These are phyloP conservation scores for Nakazawaea ernobii DNA, from an alignment of 805 yeast genomes.

Conservation along the genomic window DNA sequence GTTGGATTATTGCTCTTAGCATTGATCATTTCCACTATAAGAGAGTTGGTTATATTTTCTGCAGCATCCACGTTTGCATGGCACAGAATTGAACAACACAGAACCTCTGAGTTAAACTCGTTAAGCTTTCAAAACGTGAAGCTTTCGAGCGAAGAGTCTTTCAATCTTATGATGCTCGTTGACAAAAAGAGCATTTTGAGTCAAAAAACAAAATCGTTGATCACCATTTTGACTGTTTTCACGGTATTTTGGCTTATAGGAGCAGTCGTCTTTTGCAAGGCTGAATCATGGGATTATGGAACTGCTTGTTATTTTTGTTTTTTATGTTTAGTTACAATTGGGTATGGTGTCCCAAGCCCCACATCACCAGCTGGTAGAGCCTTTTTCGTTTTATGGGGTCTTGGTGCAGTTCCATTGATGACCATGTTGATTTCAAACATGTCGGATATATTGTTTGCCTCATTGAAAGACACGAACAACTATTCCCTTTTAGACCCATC, in stretches of 20 bases:
- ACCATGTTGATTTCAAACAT: constrained; percentile 68
- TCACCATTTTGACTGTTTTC: constrained; percentile 37
- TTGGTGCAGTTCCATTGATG: constrained; percentile 83
- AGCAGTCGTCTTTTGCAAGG: constrained; percentile 50
- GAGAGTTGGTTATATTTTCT: constrained; percentile 56
- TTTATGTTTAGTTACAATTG: constrained; percentile 72
- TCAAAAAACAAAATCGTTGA: constrained; percentile 34
- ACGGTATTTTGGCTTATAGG: constrained; percentile 68
- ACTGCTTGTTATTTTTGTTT: constrained; percentile 71
- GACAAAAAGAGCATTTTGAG: constrained; percentile 32
- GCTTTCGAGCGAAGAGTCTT: constrained; percentile 41
- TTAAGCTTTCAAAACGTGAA: constrained; percentile 11
- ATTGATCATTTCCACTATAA: constrained; percentile 62
- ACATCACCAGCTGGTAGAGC: constrained; percentile 57
- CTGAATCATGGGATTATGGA: constrained; percentile 72
- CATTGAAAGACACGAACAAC: constrained; percentile 17
- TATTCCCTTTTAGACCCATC: constrained; percentile 2
- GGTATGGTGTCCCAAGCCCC: constrained; percentile 78
- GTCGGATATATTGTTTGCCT: constrained; percentile 51
- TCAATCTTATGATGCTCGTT: constrained; percentile 49
- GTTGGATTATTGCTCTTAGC: constrained; percentile 72
- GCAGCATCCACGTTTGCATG: constrained; percentile 60
- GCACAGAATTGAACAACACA: constrained; percentile 52
- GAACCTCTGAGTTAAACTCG: constrained; percentile 30
- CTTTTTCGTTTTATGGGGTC: constrained; percentile 75